phyloP scores from a whole-genome alignment of 2,329 filamentous ascomycete genomes.

The Stachybotrys echinatus region DNA sequence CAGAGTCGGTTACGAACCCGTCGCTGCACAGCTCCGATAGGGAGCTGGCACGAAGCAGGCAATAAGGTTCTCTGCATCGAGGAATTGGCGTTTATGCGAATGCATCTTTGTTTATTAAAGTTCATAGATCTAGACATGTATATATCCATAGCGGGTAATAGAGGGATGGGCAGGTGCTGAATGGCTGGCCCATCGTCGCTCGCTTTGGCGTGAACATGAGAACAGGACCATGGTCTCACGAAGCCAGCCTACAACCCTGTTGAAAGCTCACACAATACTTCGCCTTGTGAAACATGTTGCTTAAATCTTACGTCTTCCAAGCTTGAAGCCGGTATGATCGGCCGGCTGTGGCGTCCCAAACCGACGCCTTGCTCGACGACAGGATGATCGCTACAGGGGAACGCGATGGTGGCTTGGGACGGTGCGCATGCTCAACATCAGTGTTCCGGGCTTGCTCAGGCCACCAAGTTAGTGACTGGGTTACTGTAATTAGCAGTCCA shows the following conservation, averaged over 20 bases:
- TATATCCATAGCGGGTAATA: not conserved
- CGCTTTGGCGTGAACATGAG: not conserved
- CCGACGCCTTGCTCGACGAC: not conserved
- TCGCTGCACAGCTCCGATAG: conserved; percentile 21
- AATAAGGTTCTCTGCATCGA: not conserved
- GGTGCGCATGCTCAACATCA: not conserved
- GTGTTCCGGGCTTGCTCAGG: too few relatives aligned
- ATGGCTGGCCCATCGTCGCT: not conserved
- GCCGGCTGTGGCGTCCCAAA: not conserved
- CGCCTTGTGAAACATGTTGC: too few relatives aligned
- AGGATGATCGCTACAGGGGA: not conserved
- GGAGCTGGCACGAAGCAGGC: conserved; percentile 6
- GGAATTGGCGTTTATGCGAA: not conserved
- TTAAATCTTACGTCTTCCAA: not conserved
- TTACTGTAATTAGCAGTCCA: too few relatives aligned
- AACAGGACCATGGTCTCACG: not conserved
- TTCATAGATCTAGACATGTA: too few relatives aligned
- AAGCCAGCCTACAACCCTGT: too few relatives aligned
- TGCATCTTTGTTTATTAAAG: too few relatives aligned
- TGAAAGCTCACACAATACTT: too few relatives aligned
- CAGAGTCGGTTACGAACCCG: conserved; percentile 13
- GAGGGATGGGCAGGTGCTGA: not conserved
- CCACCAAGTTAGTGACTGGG: too few relatives aligned
- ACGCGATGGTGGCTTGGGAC: not conserved
- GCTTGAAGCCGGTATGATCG: not conserved